Percentiles rank a stretch among this genome's conserved stretches.
Evolutionary conservation across 2,329 filamentous ascomycete species (phyloP).

Genomic region (Hortaea sp.): DNA sequence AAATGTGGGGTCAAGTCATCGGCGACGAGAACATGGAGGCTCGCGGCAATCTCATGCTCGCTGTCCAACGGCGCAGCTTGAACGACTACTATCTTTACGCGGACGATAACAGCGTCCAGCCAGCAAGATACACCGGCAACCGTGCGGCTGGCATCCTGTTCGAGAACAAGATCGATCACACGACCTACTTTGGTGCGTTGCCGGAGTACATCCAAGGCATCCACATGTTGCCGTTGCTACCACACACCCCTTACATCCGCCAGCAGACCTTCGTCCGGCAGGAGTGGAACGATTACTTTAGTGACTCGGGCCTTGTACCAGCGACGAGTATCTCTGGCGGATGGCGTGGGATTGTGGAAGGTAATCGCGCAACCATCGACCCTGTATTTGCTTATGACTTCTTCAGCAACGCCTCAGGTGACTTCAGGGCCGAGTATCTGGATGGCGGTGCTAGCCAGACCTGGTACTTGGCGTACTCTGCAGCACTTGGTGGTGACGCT

Average conservation of each 20-base stretch:
- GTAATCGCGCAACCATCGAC: conserved; percentile 70
- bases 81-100: conserved; percentile 75
- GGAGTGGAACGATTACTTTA: conserved; percentile 77
- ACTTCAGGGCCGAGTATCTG: conserved; percentile 59
- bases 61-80: conserved; percentile 63
- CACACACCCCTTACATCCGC: conserved; percentile 58
- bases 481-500: conserved; percentile 45
- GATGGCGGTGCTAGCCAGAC: conserved; percentile 76
- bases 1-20: conserved; percentile 81
- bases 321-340: conserved; percentile 41
- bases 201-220: conserved; percentile 48
- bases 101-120: conserved; percentile 59
- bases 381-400: conserved; percentile 61
- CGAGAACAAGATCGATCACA: conserved; percentile 91
- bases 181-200: conserved; percentile 68
- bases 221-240: conserved; percentile 71
- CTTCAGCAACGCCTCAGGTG: conserved; percentile 47
- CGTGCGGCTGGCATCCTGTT: conserved; percentile 59
- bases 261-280: conserved; percentile 60
- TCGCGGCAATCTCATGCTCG: conserved; percentile 71
- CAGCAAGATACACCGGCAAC: conserved; percentile 68
- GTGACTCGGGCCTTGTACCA: conserved; percentile 41
- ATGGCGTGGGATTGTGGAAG: conserved; percentile 79
- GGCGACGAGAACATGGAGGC: conserved; percentile 73
- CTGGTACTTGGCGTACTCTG: conserved; percentile 74